Evolutionary conservation across 164 flowering plant species (phyloP).

Genomic region (Magnolia kwangsiensis): DNA sequence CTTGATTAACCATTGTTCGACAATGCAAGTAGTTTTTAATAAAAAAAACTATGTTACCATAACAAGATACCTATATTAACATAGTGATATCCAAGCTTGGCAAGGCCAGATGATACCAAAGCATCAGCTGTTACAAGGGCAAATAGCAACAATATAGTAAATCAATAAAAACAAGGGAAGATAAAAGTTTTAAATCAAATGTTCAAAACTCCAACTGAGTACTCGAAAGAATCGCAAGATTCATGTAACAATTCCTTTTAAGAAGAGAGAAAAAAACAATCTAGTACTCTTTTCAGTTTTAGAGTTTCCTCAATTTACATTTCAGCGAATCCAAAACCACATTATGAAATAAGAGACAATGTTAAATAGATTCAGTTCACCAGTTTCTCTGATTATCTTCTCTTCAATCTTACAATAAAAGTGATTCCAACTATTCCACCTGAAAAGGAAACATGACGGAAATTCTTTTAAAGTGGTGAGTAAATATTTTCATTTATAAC

Average conservation of each 20-base stretch:
- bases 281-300: background rate
- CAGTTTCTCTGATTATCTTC: slow-evolving; percentile 23
- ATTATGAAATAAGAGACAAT: background rate
- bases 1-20: background rate
- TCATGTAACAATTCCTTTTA: too few relatives aligned
- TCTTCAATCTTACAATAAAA: slow-evolving; percentile 26
- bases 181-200: background rate
- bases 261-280: background rate
- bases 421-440: slow-evolving; percentile 39
- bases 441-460: slow-evolving; percentile 7
- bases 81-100: slow-evolving; percentile 45
- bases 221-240: too few relatives aligned
- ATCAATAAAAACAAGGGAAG: background rate
- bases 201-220: background rate
- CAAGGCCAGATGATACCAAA: slow-evolving; percentile 53
- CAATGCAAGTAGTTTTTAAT: background rate
- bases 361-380: slow-evolving; percentile 1
- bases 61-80: slow-evolving; percentile 46
- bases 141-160: background rate
- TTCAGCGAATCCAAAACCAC: background rate
- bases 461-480: too few relatives aligned
- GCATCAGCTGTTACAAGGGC: slow-evolving; percentile 50
- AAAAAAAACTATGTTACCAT: background rate
- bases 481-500: background rate
- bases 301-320: background rate